Percentiles rank a stretch among this genome's conserved stretches.
phyloP scores from a whole-genome alignment of 305 asterid species.

The Plantago lanceolata region DNA sequence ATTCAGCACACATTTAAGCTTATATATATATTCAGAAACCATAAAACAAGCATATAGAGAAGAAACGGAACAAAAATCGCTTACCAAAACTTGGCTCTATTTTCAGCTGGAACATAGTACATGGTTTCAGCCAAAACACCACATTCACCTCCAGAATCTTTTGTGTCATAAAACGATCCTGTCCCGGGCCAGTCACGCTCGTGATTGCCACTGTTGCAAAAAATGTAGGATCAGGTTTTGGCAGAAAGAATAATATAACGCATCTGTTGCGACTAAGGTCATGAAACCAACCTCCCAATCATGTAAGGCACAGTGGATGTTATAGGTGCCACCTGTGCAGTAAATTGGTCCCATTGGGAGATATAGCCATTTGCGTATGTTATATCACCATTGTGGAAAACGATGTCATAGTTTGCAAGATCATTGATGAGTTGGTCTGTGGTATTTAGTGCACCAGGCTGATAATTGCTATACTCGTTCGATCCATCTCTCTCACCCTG shows the following conservation, averaged over 20 bases:
- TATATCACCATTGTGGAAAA: constrained; percentile 73
- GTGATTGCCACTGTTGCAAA: constrained; percentile 64
- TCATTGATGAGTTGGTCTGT: constrained; percentile 66
- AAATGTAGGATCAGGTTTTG: constrained; percentile 15
- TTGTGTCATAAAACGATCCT: constrained; percentile 56
- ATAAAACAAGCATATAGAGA: neutral
- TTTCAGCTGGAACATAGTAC: constrained; percentile 73
- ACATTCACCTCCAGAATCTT: constrained; percentile 82
- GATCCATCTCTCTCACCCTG: constrained; percentile 83
- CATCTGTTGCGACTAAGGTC: constrained; percentile 6
- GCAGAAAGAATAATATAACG: constrained; percentile 2
- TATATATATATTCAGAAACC: neutral
- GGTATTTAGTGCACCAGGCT: constrained; percentile 68
- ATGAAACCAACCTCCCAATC: constrained; percentile 58
- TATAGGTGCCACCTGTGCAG: constrained; percentile 72
- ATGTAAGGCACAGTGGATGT: constrained; percentile 73
- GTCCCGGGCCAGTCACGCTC: constrained; percentile 75
- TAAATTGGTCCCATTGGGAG: constrained; percentile 86
- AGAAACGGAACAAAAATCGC: neutral
- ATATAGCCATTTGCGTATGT: constrained; percentile 69
- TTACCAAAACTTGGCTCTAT: constrained; percentile 66
- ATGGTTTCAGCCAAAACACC: constrained; percentile 79
- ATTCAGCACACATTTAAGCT: constrained; percentile 8
- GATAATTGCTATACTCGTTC: constrained; percentile 66
- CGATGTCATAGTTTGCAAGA: constrained; percentile 54